phyloP scores from a whole-genome alignment of 768 basidiomycete species.

The Phanerodontia chrysosporium region DNA sequence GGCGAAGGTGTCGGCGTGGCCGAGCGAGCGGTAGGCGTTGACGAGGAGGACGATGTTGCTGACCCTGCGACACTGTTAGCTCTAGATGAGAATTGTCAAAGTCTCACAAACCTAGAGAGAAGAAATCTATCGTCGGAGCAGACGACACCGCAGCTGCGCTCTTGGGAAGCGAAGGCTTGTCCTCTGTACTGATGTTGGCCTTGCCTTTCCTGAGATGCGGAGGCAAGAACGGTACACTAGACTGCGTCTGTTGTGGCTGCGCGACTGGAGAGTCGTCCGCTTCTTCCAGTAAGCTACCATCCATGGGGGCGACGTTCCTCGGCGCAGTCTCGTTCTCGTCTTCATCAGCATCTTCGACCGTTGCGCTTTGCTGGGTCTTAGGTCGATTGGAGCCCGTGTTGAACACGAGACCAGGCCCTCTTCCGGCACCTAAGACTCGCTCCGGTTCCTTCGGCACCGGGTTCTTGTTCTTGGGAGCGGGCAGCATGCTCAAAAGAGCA shows the following conservation, averaged over 20 bases:
- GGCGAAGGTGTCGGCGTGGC: slow-evolving; percentile 9
- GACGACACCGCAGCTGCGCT: slow-evolving; percentile 16
- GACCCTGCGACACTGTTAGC: neutral
- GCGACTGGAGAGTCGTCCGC: neutral
- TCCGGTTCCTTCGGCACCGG: slow-evolving; percentile 40
- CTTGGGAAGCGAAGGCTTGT: slow-evolving; percentile 15
- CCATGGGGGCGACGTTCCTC: slow-evolving; percentile 6
- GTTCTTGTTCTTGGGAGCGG: slow-evolving; percentile 60
- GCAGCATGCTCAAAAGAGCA: slow-evolving; percentile 67
- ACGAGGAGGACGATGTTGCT: slow-evolving; percentile 8
- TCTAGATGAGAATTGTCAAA: neutral
- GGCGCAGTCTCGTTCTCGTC: slow-evolving; percentile 17
- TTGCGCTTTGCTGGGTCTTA: slow-evolving; percentile 11
- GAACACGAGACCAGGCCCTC: slow-evolving; percentile 61
- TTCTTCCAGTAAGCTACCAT: slow-evolving; percentile 13
- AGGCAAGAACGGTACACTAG: slow-evolving; percentile 48
- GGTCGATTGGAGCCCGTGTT: slow-evolving; percentile 25
- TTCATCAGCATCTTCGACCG: slow-evolving; percentile 22
- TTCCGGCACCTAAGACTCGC: slow-evolving; percentile 62
- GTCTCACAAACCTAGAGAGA: slow-evolving; percentile 53
- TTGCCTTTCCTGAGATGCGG: slow-evolving; percentile 55
- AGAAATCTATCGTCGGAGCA: slow-evolving; percentile 55
- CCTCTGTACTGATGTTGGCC: slow-evolving; percentile 40
- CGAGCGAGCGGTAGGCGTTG: slow-evolving; percentile 5
- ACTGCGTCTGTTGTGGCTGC: slow-evolving; percentile 7